These are phyloP conservation scores for Meira nashicola DNA, from an alignment of 1,284 basidiomycete genomes.

Conservation along the genomic window DNA sequence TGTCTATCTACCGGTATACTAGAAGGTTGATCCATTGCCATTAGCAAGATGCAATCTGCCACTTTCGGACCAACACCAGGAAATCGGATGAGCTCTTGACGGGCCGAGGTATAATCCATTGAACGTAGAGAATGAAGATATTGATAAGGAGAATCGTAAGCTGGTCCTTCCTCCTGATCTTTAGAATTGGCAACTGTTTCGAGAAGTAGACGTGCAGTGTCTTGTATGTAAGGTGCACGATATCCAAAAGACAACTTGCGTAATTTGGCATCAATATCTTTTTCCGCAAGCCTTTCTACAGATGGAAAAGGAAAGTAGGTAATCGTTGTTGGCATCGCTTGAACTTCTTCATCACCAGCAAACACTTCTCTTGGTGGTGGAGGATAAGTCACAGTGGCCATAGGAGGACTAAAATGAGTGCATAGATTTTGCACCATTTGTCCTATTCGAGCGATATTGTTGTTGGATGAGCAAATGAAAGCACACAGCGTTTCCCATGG, in stretches of 20 bases:
- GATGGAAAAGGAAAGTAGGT: slow-evolving; percentile 80
- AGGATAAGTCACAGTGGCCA: slow-evolving; percentile 25
- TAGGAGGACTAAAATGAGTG: slow-evolving; percentile 27
- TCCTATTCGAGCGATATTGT: slow-evolving; percentile 64
- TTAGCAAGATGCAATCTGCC: slow-evolving; percentile 72
- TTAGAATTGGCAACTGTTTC: slow-evolving; percentile 53
- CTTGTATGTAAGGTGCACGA: slow-evolving; percentile 81
- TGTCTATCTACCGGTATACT: slow-evolving; percentile 51
- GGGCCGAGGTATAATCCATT: slow-evolving; percentile 61
- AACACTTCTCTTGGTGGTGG: slow-evolving; percentile 22
- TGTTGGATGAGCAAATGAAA: slow-evolving; percentile 97
- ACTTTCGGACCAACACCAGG: slow-evolving; percentile 84
- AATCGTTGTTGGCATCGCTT: slow-evolving; percentile 24
- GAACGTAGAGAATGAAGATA: slow-evolving; percentile 65
- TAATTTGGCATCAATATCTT: slow-evolving; percentile 59
- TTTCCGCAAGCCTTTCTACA: slow-evolving; percentile 64
- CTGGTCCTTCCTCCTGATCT: not conserved
- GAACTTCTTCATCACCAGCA: slow-evolving; percentile 23
- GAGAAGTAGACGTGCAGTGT: slow-evolving; percentile 70
- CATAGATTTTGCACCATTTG: slow-evolving; percentile 52
- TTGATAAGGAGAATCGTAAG: slow-evolving; percentile 15
- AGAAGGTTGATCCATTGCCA: slow-evolving; percentile 76
- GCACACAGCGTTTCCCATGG: slow-evolving; percentile 65
- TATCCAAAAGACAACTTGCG: slow-evolving; percentile 90
- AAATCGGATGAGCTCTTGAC: slow-evolving; percentile 70